phyloP scores from a whole-genome alignment of 1,284 basidiomycete species.

The Ganoderma multipileum region DNA sequence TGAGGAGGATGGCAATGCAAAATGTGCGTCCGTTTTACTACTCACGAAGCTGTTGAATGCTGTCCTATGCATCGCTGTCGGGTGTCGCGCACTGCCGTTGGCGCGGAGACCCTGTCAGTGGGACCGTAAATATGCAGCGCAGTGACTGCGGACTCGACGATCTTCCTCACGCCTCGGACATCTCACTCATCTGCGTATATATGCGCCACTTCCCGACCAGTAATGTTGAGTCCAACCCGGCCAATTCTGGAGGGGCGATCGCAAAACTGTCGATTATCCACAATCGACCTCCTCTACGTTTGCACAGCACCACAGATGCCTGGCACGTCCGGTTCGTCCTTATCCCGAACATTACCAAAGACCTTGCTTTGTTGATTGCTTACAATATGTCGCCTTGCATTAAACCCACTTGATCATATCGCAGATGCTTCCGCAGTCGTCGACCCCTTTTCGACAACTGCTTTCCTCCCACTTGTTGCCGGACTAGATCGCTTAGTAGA shows the following conservation, averaged over 20 bases:
- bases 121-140: background rate
- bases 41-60: background rate
- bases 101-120: background rate
- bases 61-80: constrained; percentile 3
- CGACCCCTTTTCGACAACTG: constrained; percentile 35
- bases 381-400: background rate
- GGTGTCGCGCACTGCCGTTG: constrained; percentile 4
- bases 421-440: constrained; percentile 19
- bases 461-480: constrained; percentile 36
- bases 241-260: constrained; percentile 43
- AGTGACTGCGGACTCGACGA: constrained; percentile 6
- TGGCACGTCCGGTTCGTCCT: constrained; percentile 16
- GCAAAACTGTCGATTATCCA: constrained; percentile 47
- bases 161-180: background rate
- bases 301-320: constrained; percentile 47
- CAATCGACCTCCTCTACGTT: constrained; percentile 59
- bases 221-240: constrained; percentile 53
- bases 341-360: background rate
- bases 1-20: constrained; percentile 50
- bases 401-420: constrained; percentile 3
- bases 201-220: constrained; percentile 38
- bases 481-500: constrained; percentile 59
- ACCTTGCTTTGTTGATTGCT: background rate
- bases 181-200: constrained; percentile 14
- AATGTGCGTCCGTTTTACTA: constrained; percentile 43